phyloP scores from a whole-genome alignment of 805 yeast species.

The Hanseniaspora hatyaiensis region DNA sequence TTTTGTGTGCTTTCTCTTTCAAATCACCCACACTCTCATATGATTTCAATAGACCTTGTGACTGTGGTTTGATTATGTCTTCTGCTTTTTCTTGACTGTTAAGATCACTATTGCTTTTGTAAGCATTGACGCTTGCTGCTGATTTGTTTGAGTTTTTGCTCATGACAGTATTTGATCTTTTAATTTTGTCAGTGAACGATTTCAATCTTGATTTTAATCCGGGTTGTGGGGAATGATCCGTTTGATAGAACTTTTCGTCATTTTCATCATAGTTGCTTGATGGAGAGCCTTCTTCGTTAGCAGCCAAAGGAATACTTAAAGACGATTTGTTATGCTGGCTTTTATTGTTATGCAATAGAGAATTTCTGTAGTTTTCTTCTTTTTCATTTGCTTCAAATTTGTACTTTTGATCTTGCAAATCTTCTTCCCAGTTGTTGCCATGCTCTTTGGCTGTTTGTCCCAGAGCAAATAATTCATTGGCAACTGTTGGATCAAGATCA shows the following conservation, averaged over 20 bases:
- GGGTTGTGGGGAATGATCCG: not conserved
- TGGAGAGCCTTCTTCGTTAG: slow-evolving; percentile 7
- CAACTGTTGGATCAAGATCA: slow-evolving; percentile 27
- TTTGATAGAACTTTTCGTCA: slow-evolving; percentile 6
- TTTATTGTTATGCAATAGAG: not conserved
- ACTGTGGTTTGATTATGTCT: not conserved
- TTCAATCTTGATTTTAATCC: slow-evolving; percentile 14
- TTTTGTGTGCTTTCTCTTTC: slow-evolving; percentile 1
- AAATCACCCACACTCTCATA: not conserved
- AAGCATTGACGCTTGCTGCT: not conserved
- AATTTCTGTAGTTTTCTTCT: slow-evolving; percentile 13
- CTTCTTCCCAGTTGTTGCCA: slow-evolving; percentile 59
- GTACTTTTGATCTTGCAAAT: slow-evolving; percentile 30
- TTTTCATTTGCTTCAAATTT: slow-evolving; percentile 13
- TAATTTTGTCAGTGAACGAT: slow-evolving; percentile 13
- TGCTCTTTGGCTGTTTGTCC: slow-evolving; percentile 79
- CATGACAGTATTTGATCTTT: slow-evolving; percentile 12
- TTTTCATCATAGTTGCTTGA: slow-evolving; percentile 18
- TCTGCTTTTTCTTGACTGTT: not conserved
- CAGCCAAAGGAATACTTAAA: not conserved
- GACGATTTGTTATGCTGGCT: not conserved
- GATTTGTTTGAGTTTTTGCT: slow-evolving; percentile 10
- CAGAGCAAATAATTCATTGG: slow-evolving; percentile 53
- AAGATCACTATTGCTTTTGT: not conserved
- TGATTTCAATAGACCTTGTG: not conserved